Conservation (phyloP, 2,329 filamentous ascomycete genomes). For the Cercospora beticola region DNA sequence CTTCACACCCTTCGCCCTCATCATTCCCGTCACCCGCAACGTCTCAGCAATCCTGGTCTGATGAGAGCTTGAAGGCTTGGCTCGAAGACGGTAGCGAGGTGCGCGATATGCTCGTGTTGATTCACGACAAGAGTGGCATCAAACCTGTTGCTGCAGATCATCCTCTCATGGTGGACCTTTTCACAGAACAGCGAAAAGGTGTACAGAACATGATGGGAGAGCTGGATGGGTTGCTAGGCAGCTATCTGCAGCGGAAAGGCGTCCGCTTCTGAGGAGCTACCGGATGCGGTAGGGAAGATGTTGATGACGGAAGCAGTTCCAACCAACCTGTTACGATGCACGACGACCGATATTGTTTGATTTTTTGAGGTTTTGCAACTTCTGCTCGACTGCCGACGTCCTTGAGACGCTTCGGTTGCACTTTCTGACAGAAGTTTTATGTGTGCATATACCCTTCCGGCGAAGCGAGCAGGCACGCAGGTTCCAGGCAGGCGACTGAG, state of each 20-base stretch:
- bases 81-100: slow-evolving; percentile 77
- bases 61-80: slow-evolving; percentile 80
- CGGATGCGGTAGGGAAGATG: background rate
- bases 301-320: background rate
- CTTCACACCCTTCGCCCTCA: slow-evolving; percentile 30
- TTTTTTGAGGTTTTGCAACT: background rate
- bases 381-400: background rate
- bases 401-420: background rate
- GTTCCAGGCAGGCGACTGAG: background rate
- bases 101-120: slow-evolving; percentile 82
- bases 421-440: background rate
- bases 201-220: slow-evolving; percentile 85
- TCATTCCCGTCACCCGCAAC: slow-evolving; percentile 36
- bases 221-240: slow-evolving; percentile 60
- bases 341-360: background rate
- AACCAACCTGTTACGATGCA: background rate
- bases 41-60: slow-evolving; percentile 74
- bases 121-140: slow-evolving; percentile 87
- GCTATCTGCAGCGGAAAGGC: slow-evolving; percentile 32
- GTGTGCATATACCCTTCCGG: background rate
- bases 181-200: slow-evolving; percentile 81
- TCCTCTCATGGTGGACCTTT: slow-evolving; percentile 76
- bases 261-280: slow-evolving; percentile 20
- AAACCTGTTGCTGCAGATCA: slow-evolving; percentile 79
- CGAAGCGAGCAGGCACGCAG: background rate